Conservation (phyloP, 1,284 basidiomycete species). For the Ceratobasidium sp. region DNA sequence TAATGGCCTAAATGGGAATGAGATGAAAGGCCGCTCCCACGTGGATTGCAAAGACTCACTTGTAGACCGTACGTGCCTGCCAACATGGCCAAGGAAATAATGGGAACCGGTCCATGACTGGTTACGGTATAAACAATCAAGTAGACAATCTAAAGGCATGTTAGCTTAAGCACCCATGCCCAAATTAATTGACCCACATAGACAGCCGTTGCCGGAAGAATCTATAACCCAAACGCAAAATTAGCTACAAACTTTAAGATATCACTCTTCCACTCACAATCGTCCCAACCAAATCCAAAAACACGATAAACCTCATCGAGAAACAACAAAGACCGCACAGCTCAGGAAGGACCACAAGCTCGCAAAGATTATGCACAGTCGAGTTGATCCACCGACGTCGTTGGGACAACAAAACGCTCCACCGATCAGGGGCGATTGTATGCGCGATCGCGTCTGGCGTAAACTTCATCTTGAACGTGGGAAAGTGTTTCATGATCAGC, state of each 20-base stretch:
- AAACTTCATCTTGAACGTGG: slow-evolving; percentile 98
- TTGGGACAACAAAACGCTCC: slow-evolving; percentile 93
- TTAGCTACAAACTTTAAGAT: not conserved
- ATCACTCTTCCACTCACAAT: slow-evolving; percentile 65
- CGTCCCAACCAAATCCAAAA: slow-evolving; percentile 97
- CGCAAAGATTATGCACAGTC: slow-evolving; percentile 96
- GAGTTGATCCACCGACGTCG: slow-evolving; percentile 99
- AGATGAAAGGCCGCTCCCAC: slow-evolving; percentile 66
- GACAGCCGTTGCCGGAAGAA: slow-evolving; percentile 91
- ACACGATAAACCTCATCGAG: slow-evolving; percentile 97
- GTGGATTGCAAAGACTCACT: slow-evolving; percentile 56
- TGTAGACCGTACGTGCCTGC: slow-evolving; percentile 85
- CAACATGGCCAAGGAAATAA: slow-evolving; percentile 89
- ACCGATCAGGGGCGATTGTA: slow-evolving; percentile 91
- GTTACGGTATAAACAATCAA: slow-evolving; percentile 85
- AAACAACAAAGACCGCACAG: slow-evolving; percentile 97
- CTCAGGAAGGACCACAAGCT: slow-evolving; percentile 93
- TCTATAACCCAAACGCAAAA: slow-evolving; percentile 61
- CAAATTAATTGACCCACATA: slow-evolving; percentile 73
- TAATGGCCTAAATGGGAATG: slow-evolving; percentile 96
- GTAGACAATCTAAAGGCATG: slow-evolving; percentile 68
- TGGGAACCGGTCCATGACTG: slow-evolving; percentile 78
- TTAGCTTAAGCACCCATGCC: slow-evolving; percentile 24
- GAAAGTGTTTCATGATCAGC: slow-evolving; percentile 97
- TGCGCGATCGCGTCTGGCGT: no score